Conservation (phyloP, 1,284 basidiomycete genomes). For the Cryptococcus sp. region DNA sequence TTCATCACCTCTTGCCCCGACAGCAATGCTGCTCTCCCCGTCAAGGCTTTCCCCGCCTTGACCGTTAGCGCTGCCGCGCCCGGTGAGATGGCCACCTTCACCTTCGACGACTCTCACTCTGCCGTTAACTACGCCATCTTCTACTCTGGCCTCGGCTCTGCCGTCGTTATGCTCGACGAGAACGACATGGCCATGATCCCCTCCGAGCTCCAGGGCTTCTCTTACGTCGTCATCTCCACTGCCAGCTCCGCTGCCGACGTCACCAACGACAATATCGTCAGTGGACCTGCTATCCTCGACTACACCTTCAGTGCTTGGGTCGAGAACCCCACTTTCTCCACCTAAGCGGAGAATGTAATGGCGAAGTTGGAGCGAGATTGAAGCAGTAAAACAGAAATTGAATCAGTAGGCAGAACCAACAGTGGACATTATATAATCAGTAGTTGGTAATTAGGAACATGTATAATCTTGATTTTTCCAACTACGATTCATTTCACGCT, state of each 20-base stretch:
- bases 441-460: background rate
- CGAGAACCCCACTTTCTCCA: constrained; percentile 39
- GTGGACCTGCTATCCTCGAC: constrained; percentile 41
- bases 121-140: constrained; percentile 31
- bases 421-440: too few species aligned
- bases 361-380: background rate
- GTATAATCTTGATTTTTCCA: background rate
- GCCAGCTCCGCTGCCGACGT: constrained; percentile 29
- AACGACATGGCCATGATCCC: constrained; percentile 51
- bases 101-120: constrained; percentile 28
- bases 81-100: constrained; percentile 32
- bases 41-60: constrained; percentile 53
- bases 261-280: constrained; percentile 51
- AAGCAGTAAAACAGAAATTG: background rate
- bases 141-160: constrained; percentile 33
- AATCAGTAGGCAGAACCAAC: too few species aligned
- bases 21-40: constrained; percentile 53
- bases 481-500: too few species aligned
- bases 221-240: constrained; percentile 53
- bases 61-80: constrained; percentile 40
- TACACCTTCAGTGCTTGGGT: constrained; percentile 23
- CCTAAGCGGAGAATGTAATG: background rate
- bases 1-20: constrained; percentile 49
- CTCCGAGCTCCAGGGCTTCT: constrained; percentile 50
- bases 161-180: constrained; percentile 22